Conservation (phyloP, 345 rosid species). For the Bruguiera gymnorhiza region DNA sequence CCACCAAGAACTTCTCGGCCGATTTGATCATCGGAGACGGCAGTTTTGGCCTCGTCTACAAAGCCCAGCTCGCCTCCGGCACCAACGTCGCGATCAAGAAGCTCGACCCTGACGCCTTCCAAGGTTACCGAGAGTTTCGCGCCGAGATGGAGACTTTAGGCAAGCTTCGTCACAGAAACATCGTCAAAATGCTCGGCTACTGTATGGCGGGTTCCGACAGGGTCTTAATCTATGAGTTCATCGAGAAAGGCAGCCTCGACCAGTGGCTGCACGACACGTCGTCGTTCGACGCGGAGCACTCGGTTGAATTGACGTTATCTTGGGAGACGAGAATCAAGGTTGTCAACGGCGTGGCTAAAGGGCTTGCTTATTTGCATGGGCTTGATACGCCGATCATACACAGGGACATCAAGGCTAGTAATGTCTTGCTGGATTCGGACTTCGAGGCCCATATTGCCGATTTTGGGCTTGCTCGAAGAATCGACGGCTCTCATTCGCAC, state of each 20-base stretch:
- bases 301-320: constrained; percentile 24
- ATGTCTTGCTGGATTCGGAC: constrained; percentile 53
- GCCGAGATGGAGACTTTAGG: constrained; percentile 91
- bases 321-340: constrained; percentile 60
- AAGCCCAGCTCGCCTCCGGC: constrained; percentile 50
- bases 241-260: constrained; percentile 72
- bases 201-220: constrained; percentile 65
- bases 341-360: constrained; percentile 56
- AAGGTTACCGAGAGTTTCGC: constrained; percentile 79
- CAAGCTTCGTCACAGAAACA: constrained; percentile 53
- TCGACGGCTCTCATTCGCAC: constrained; percentile 52
- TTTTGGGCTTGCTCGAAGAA: constrained; percentile 69
- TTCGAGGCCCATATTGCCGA: constrained; percentile 76
- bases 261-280: constrained; percentile 66
- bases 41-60: constrained; percentile 81
- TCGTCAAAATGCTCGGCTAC: constrained; percentile 74
- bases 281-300: background rate
- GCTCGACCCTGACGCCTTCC: constrained; percentile 75
- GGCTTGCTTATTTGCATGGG: constrained; percentile 67
- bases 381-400: constrained; percentile 68
- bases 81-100: constrained; percentile 73
- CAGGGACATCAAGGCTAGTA: constrained; percentile 83
- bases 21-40: constrained; percentile 82
- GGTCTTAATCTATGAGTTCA: constrained; percentile 67
- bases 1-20: constrained; percentile 66